Conservation (phyloP, 1,139 yeast species). For the Wickerhamomyces sp. region DNA sequence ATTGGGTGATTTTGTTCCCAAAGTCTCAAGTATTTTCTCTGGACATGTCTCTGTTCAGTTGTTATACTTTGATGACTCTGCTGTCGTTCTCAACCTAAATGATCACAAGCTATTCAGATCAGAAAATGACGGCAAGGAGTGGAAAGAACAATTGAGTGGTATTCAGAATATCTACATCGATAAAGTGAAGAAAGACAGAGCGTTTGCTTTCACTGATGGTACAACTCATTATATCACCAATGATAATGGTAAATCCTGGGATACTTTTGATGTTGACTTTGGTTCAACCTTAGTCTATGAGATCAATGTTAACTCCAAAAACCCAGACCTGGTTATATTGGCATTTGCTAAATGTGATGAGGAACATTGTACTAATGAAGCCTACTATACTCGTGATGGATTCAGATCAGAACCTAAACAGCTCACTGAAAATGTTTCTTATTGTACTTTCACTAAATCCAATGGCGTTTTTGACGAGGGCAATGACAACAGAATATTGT, state of each 20-base stretch:
- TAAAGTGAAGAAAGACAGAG: slow-evolving; percentile 42
- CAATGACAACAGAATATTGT: slow-evolving; percentile 42
- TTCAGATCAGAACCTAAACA: slow-evolving; percentile 39
- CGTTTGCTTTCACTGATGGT: slow-evolving; percentile 44
- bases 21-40: slow-evolving; percentile 9
- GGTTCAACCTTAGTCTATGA: slow-evolving; percentile 15
- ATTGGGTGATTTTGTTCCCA: slow-evolving; percentile 19
- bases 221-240: slow-evolving; percentile 44
- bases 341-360: slow-evolving; percentile 35
- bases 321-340: slow-evolving; percentile 38
- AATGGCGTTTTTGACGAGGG: slow-evolving; percentile 36
- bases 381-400: slow-evolving; percentile 50
- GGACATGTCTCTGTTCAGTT: slow-evolving; percentile 22
- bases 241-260: slow-evolving; percentile 60
- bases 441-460: slow-evolving; percentile 52
- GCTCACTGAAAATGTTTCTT: slow-evolving; percentile 25
- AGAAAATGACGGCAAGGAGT: slow-evolving; percentile 52
- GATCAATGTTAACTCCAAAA: slow-evolving; percentile 37
- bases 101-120: slow-evolving; percentile 37
- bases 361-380: slow-evolving; percentile 32
- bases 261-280: slow-evolving; percentile 32
- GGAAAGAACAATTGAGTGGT: slow-evolving; percentile 36
- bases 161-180: slow-evolving; percentile 37
- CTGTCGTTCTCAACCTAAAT: slow-evolving; percentile 39
- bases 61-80: slow-evolving; percentile 52